These are phyloP conservation scores for Triangularia setosa DNA, from an alignment of 2,329 filamentous ascomycete species.

Conservation along the genomic window DNA sequence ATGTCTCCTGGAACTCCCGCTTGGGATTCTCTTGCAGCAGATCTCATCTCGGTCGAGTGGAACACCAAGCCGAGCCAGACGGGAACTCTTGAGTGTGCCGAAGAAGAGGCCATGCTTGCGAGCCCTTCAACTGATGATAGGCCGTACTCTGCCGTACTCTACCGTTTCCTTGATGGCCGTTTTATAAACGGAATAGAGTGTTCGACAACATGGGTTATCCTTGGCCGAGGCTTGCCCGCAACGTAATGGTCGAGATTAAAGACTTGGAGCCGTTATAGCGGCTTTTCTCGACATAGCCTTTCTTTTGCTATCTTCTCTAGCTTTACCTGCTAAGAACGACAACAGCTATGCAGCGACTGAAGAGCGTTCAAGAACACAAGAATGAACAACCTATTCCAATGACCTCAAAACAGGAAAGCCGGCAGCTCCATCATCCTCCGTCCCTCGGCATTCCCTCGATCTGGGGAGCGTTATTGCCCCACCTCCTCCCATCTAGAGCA, in stretches of 20 bases:
- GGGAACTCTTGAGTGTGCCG: not conserved
- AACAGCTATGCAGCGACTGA: not conserved
- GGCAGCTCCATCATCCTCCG: not conserved
- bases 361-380: not conserved
- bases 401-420: not conserved
- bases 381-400: not conserved
- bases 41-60: constrained; percentile 12
- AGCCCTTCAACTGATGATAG: not conserved
- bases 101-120: not conserved
- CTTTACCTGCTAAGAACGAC: not conserved
- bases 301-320: not conserved
- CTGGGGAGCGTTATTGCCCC: not conserved
- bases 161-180: not conserved
- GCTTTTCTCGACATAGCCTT: constrained; percentile 9
- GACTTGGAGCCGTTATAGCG: not conserved
- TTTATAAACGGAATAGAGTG: not conserved
- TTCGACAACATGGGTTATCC: constrained; percentile 1
- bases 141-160: too few relatives aligned
- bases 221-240: not conserved
- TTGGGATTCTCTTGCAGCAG: constrained; percentile 16
- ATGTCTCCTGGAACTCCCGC: constrained; percentile 6
- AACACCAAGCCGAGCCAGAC: not conserved
- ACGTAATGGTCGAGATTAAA: not conserved
- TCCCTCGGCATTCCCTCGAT: constrained; percentile 13
- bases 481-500: not conserved